Evolutionary conservation across 495 filamentous ascomycete genomes (phyloP), one percentile per base, ranked within the genome.

Genomic region (Xeromyces bisporus): DNA sequence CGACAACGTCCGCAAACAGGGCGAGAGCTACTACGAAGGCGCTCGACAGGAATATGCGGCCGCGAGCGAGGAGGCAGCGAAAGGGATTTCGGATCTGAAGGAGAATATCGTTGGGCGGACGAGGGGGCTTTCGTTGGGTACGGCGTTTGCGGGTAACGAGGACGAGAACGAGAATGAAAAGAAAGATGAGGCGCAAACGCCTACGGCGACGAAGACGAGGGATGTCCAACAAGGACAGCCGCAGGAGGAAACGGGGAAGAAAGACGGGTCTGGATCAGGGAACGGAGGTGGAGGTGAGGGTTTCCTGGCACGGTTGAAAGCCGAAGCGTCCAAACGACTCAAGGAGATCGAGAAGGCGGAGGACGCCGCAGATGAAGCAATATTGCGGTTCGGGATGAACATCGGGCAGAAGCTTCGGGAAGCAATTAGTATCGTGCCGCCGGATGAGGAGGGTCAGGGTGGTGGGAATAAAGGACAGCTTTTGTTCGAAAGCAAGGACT

Each of bases 311-410:
- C 71, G 82, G 23, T 73, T 97, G 49, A 75, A 75, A 30, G 60
- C 65, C 16, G 83, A 92, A 47, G 89, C 89, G 10, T 64, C 77
- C 6, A 80, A 83, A 46, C 72, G 81, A 29, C 62, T 97, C 24
- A 86, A 80, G 45, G 87, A 94, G 42, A 77, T 97, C 18, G 80
- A 96, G 46, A 76, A 76, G 40, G 89, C 87, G 24, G 89, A 97
- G 52, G 86, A 93, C 44, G 86, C 86, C n/a, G 89, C 89, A 12
- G 89, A 97, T 51, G 91, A 93, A 50, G 92, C 92, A 2, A 72
- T 96, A 27, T 55, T 94, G 39, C 84, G 80, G 33, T 99, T 96
- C 47, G 89, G 89, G 15, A 70, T 75, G 31, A 96, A 89, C 48
- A 73, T 97, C 28, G 68, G 84, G 7, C 78, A 87, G 54, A 96